Evolutionary conservation across 2,329 filamentous ascomycete species (phyloP).

Genomic region (Calonectria montana): DNA sequence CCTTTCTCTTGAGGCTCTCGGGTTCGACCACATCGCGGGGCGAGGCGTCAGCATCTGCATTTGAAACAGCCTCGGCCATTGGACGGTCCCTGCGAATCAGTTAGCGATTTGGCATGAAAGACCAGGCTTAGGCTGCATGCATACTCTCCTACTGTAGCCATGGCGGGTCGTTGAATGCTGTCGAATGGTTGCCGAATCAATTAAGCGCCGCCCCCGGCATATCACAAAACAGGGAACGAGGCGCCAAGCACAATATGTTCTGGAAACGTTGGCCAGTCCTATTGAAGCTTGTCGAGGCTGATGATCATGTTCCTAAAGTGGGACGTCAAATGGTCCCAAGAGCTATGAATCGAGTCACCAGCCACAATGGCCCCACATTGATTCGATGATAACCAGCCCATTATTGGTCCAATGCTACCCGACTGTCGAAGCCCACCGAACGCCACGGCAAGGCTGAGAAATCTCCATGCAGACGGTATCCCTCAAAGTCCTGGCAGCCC

Average conservation of each 20-base stretch:
- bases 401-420: slow-evolving; percentile 36
- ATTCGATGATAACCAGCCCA: neutral
- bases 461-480: slow-evolving; percentile 43
- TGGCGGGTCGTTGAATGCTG: slow-evolving; percentile 1
- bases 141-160: slow-evolving; percentile 38
- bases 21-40: slow-evolving; percentile 15
- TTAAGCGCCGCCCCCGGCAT: neutral
- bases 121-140: slow-evolving; percentile 12
- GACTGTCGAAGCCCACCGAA: slow-evolving; percentile 38
- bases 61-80: slow-evolving; percentile 25
- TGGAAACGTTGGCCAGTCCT: neutral
- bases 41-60: slow-evolving; percentile 9
- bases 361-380: slow-evolving; percentile 30
- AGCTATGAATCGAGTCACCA: slow-evolving; percentile 21
- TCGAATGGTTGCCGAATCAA: slow-evolving; percentile 7
- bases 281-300: slow-evolving; percentile 42
- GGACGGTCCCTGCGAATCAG: slow-evolving; percentile 28
- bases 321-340: slow-evolving; percentile 29
- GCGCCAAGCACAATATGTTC: neutral
- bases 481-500: slow-evolving; percentile 21
- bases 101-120: slow-evolving; percentile 30
- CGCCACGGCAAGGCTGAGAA: slow-evolving; percentile 59
- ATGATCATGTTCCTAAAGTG: slow-evolving; percentile 32
- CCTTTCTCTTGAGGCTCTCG: slow-evolving; percentile 45
- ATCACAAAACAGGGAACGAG: neutral